Evolutionary conservation across 129 eudicot species (phyloP).

Genomic region (Helichrysum umbraculigerum): DNA sequence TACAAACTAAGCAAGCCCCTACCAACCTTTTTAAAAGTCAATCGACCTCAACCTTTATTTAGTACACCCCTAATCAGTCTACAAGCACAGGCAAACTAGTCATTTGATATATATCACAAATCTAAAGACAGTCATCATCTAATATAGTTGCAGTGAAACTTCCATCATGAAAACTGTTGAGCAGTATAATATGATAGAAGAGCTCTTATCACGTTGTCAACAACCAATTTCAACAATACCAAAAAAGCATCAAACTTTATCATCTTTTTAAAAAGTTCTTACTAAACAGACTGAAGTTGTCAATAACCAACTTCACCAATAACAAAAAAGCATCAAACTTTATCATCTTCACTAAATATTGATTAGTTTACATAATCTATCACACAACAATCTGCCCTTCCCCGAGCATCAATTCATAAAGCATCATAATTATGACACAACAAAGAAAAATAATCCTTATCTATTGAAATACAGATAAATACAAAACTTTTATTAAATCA

Average conservation of each 20-base stretch:
- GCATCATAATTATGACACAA: not conserved
- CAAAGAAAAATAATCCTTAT: no score
- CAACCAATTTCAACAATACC: not conserved
- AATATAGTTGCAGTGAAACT: not conserved
- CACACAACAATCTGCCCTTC: not conserved
- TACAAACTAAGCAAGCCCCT: not conserved
- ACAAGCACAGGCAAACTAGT: constrained; percentile 11
- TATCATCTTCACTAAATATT: not conserved
- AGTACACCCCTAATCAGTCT: constrained; percentile 1
- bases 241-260: not conserved
- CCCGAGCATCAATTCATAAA: not conserved
- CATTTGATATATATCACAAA: not conserved
- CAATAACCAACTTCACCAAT: not conserved
- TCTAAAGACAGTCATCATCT: not conserved
- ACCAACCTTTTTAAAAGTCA: not conserved
- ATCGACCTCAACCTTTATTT: not conserved
- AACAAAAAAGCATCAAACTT: not conserved
- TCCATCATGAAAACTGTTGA: not conserved
- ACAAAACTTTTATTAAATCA: not conserved
- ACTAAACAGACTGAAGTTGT: not conserved
- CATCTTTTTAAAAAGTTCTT: not conserved
- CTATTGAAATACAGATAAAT: no score
- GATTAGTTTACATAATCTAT: not conserved
- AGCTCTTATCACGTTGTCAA: not conserved
- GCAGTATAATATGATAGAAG: not conserved